Base-by-base conservation (phyloP, 1,284 basidiomycete species). In the Ceratobasidium sp. region DNA sequence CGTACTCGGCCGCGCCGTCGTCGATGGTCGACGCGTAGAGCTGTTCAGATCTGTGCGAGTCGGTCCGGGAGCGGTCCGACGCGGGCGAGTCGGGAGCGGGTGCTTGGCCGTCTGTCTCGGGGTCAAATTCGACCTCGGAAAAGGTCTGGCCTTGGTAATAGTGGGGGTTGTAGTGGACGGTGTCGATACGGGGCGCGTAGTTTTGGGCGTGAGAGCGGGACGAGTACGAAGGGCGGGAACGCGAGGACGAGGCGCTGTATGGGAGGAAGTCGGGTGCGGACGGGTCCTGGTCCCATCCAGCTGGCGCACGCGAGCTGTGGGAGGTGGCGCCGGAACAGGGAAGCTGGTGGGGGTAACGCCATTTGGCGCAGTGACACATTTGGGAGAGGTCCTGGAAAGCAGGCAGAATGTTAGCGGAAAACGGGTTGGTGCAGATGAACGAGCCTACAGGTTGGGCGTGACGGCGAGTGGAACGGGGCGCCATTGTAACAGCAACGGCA, bases 241-340 rank as follows among this genome's bases (percentile, higher is more conserved):
- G 34, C 22, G 49, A 66, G 9, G 66, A 11, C 6, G 27, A 14
- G 7, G 58, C 61, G 39, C 22, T 34, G 37, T 69, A 69, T 27
- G 66, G 66, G 39, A 69, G 66, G 34, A 69, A 69, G 53, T 69
- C 66, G 34, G 66, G 53, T 24, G 66, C 51, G 13, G 66, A 69
- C 39, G 66, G 66, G 29, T 69, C 66, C 24, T 69, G 31, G 19
- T 58, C 66, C 66, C 66, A 69, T 2, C 27, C 66, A 14, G 66
- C n/a, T 6, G 63, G 22, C n/a, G 37, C 51, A 24, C 41, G 31
- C 31, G 53, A 27, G 22, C 7, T 37, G 56, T 8, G 22, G 31
- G 56, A 59, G 41, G 24, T 24, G 16, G 51, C 53, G 22, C 53
- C 51, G 24, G 66, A 56, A 24, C 34, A 46, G 24, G 51, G 51